Conservation (phyloP, 768 basidiomycete species). For the Sutorius australiensis region DNA sequence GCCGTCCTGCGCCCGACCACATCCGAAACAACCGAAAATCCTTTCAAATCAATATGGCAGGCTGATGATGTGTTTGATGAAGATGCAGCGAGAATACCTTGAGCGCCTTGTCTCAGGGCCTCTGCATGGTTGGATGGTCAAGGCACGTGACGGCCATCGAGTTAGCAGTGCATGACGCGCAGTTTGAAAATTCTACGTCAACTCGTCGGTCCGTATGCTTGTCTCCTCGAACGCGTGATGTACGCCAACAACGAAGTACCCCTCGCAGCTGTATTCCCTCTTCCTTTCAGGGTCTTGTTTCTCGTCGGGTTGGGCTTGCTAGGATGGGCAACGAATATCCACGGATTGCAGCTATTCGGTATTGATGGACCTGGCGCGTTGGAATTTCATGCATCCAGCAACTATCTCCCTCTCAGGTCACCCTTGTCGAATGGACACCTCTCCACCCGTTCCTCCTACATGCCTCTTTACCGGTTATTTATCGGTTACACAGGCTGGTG, state of each 20-base stretch:
- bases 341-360: slow-evolving; percentile 69
- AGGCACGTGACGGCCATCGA: too few species aligned
- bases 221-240: slow-evolving; percentile 25
- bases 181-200: neutral
- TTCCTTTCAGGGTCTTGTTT: slow-evolving; percentile 88
- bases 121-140: too few species aligned
- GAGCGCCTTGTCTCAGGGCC: too few species aligned
- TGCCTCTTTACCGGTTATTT: slow-evolving; percentile 66
- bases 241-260: slow-evolving; percentile 39
- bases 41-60: too few species aligned
- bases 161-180: neutral
- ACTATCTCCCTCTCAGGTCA: slow-evolving; percentile 21
- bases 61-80: too few species aligned
- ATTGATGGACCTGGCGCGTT: slow-evolving; percentile 72
- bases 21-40: too few species aligned
- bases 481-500: slow-evolving; percentile 57
- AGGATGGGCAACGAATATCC: slow-evolving; percentile 91
- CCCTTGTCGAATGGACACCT: slow-evolving; percentile 19
- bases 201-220: slow-evolving; percentile 5
- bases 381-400: slow-evolving; percentile 42
- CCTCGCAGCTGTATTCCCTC: slow-evolving; percentile 64
- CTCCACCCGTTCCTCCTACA: slow-evolving; percentile 42
- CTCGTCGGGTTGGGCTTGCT: slow-evolving; percentile 77
- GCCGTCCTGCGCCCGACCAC: too few species aligned
- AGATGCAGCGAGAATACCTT: too few species aligned